A percentile compares a stretch with the other conserved stretches of the same genome.
Conservation (phyloP, 495 filamentous ascomycete genomes). For the Tuber microsphaerosporum region DNA sequence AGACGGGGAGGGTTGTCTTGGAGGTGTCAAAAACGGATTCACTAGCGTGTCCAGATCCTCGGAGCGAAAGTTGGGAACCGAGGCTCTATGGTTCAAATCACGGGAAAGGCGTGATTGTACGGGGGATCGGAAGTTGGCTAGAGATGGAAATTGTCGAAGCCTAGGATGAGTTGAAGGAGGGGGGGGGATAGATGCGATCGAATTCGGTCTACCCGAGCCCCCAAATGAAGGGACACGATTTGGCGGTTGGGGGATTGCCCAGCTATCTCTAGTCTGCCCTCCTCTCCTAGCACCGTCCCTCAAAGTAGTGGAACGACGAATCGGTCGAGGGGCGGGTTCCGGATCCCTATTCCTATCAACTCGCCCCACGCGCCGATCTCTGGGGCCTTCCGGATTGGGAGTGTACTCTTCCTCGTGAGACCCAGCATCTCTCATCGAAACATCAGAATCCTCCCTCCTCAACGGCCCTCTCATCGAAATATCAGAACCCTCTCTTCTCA, state of each 20-base stretch:
- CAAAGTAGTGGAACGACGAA: background rate
- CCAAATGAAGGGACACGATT: background rate
- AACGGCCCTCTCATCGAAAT: background rate
- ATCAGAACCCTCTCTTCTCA: background rate
- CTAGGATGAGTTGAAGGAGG: conserved; percentile 23
- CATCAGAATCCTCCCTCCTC: background rate
- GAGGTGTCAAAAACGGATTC: conserved; percentile 30
- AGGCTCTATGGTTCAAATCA: conserved; percentile 25
- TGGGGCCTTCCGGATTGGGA: background rate
- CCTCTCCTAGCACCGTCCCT: background rate
- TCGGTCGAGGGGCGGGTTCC: background rate
- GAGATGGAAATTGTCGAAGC: conserved; percentile 26
- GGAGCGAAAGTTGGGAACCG: conserved; percentile 29
- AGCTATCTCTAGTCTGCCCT: background rate
- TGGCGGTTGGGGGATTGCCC: background rate
- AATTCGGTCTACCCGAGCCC: background rate
- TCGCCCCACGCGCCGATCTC: background rate
- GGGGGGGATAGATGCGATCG: conserved; percentile 15
- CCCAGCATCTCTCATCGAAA: background rate
- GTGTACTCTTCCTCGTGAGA: background rate
- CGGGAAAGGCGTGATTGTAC: conserved; percentile 10
- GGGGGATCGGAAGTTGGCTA: conserved; percentile 27
- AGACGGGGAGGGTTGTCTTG: conserved; percentile 27
- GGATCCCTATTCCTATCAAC: background rate
- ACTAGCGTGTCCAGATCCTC: conserved; percentile 7